Evolutionary conservation across 768 basidiomycete species (phyloP).

Genomic region (Filobasidium floriforme): DNA sequence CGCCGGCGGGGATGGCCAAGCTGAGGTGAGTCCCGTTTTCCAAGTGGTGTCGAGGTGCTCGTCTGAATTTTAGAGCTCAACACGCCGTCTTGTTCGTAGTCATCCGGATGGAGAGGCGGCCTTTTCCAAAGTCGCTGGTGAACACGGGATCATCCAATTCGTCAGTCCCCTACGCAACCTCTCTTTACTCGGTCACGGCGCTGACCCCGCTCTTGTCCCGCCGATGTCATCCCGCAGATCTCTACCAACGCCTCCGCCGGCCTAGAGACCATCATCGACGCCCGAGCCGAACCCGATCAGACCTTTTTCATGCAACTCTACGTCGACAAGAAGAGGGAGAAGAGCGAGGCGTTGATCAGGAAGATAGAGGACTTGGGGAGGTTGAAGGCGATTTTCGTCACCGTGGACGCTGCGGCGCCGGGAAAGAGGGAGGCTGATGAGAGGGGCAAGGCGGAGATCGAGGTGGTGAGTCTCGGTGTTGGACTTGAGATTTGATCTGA

Average conservation of each 20-base stretch:
- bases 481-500: too few relatives aligned
- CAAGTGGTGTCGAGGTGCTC: neutral
- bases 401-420: slow-evolving; percentile 43
- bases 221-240: slow-evolving; percentile 26
- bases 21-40: slow-evolving; percentile 27
- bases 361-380: slow-evolving; percentile 37
- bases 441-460: slow-evolving; percentile 40
- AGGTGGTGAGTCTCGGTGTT: slow-evolving; percentile 30
- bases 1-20: slow-evolving; percentile 47
- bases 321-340: slow-evolving; percentile 37
- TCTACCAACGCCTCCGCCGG: slow-evolving; percentile 46
- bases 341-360: slow-evolving; percentile 38
- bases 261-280: slow-evolving; percentile 38
- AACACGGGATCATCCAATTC: slow-evolving; percentile 37
- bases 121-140: slow-evolving; percentile 39
- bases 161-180: slow-evolving; percentile 25
- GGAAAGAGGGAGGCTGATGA: slow-evolving; percentile 45
- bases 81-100: slow-evolving; percentile 10
- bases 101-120: slow-evolving; percentile 45
- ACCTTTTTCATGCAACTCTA: slow-evolving; percentile 47
- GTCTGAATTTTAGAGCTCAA: neutral
- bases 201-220: neutral
- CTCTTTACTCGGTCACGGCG: neutral
- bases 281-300: slow-evolving; percentile 25
- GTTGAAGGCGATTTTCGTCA: slow-evolving; percentile 44